Evolutionary conservation across 306 rosid species (phyloP), one percentile per base, ranked within the genome.

Genomic region (Citrullus amarus): DNA sequence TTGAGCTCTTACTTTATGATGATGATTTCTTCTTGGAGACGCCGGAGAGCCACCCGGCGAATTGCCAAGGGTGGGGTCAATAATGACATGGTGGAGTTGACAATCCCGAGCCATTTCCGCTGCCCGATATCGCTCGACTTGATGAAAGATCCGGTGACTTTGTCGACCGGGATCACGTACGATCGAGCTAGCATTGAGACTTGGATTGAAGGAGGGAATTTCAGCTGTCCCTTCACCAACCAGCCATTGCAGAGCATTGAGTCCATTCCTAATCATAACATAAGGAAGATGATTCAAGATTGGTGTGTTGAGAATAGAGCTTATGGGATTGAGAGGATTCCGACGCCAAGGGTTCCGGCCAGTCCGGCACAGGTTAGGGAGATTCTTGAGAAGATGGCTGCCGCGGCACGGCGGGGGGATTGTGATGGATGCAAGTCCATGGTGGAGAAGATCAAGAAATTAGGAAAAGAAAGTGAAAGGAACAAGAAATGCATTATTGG

Each of bases 91-190:
- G 25, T 72, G 12, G 88, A 88, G 85, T 25, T 88, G 51, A 72
- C 79, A 25, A 79, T 86, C 8, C 91, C 91, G 30, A 76, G 16
- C 78, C 83, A 88, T 67, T 88, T 80, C 20, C 76, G 79, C 44
- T 88, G 91, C 79, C 91, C 91, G 36, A 88, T 88, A 18, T 84
- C 89, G 38, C 79, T 88, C 0, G 91, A 88, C 36, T 67, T 88
- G 80, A 88, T 88, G 91, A 88, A 86, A 71, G 91, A 88, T 77
- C 91, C 91, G 6, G 89, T 88, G n/a, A 88, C 88, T 44, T 61
- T 88, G 32, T 75, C 81, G 4, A 86, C 91, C 2, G 91, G 91
- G 14, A 88, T 84, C 41, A 88, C 91, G 6, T 88, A 88, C 43
- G 91, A 88, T 67, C 84, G 91, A 0, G 75, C 39, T 5, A 88